Base-by-base conservation (phyloP, 1,284 basidiomycete genomes). In the Trichosporon inkin region DNA sequence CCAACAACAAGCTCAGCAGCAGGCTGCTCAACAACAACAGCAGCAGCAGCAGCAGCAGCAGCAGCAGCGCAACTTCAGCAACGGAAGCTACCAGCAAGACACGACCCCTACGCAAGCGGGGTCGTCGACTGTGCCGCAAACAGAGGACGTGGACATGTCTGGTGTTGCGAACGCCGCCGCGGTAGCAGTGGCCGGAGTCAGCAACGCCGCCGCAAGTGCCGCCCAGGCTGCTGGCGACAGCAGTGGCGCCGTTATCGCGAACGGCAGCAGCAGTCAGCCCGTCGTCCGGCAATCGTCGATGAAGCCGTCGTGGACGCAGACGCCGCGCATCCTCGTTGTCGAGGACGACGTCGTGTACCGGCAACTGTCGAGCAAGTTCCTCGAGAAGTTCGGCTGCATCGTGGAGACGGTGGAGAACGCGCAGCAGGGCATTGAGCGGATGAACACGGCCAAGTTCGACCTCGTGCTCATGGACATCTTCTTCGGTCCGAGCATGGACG, bases 271-370 rank as follows among this genome's bases (percentile, higher is more conserved):
- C 6, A 7, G 19, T 10, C 57, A 52, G 19, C 41, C 47, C 14
- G 62, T 61, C 20, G 24, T 28, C 3, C 53, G 58, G 13, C 56
- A 51, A 6, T 71, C 86, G 2, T 88, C 89, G 49, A 89, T 90
- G 69, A 89, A 92, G 0, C 92, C 92, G 0, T 89, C 88, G 6
- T 93, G 90, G 90, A 87, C 88, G 0, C 88, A 91, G 0, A 86
- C 89, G 0, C 91, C 90, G 2, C 80, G 88, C 17, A 93, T 97
- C 56, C 79, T 98, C 56, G 83, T 98, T 4, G 94, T 98, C 16
- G 94, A 98, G 74, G 94, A 98, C 75, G 94, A 98, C 72, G 89
- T 88, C 14, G 91, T 97, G 22, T 93, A 88, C 73, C 80, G 94
- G 56, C 88, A 87, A 70, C 79, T 98, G 60, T 88, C 88, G 65